These are phyloP conservation scores for Mycena maculata DNA, from an alignment of 768 basidiomycete species.

Conservation along the genomic window DNA sequence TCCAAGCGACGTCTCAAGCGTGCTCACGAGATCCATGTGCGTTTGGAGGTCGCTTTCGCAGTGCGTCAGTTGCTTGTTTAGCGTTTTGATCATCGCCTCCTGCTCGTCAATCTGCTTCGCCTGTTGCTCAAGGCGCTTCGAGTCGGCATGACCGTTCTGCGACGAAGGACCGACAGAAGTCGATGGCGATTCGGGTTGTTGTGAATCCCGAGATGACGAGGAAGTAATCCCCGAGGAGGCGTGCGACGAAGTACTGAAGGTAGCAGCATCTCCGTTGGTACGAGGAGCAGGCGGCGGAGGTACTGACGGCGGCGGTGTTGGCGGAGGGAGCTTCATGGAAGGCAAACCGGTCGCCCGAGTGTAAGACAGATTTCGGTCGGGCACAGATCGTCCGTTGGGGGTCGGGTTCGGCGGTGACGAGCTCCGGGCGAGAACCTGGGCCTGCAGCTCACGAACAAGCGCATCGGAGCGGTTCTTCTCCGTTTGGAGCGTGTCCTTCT, in stretches of 20 bases:
- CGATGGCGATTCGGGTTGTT: slow-evolving; percentile 71
- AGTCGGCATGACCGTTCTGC: slow-evolving; percentile 59
- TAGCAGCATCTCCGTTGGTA: slow-evolving; percentile 61
- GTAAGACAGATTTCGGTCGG: slow-evolving; percentile 66
- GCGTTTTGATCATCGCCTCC: slow-evolving; percentile 90
- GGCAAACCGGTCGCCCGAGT: slow-evolving; percentile 71
- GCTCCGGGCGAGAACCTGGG: slow-evolving; percentile 71
- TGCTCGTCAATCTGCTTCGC: slow-evolving; percentile 84
- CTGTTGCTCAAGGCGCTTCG: slow-evolving; percentile 82
- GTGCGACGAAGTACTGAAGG: slow-evolving; percentile 70
- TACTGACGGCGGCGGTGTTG: slow-evolving; percentile 87
- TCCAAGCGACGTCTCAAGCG: slow-evolving; percentile 85
- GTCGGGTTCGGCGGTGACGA: slow-evolving; percentile 69
- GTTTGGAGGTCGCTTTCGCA: slow-evolving; percentile 92
- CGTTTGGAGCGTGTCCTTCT: slow-evolving; percentile 79
- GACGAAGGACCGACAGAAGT: slow-evolving; percentile 67
- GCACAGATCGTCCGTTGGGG: slow-evolving; percentile 59
- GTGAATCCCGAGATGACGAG: slow-evolving; percentile 77
- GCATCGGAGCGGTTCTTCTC: slow-evolving; percentile 78
- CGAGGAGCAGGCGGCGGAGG: slow-evolving; percentile 87
- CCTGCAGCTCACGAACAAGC: slow-evolving; percentile 82
- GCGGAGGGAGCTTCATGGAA: slow-evolving; percentile 83
- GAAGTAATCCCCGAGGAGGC: slow-evolving; percentile 65
- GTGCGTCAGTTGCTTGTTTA: slow-evolving; percentile 94
- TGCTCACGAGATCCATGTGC: slow-evolving; percentile 89